Base-by-base conservation (phyloP, 192 early-diverging fungal species). In the Podochytrium sp. region DNA sequence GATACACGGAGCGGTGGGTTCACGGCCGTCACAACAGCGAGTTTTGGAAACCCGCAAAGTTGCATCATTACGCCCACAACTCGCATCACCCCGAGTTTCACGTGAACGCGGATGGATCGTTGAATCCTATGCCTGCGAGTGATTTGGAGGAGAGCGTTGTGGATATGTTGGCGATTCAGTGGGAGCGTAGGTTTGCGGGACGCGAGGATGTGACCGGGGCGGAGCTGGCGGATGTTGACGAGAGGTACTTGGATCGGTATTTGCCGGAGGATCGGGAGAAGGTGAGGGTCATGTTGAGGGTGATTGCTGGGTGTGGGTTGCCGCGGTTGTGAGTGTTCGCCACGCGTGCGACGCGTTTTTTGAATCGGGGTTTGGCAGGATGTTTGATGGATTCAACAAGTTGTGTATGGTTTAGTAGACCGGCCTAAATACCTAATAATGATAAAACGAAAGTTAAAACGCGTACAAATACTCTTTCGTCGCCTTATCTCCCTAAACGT, bases 61-160 rank as follows among this genome's bases (percentile, higher is more conserved):
- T n/a, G 29, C 53, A 56, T 25, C 53, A 56, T 56, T 56, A 25
- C 29, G 1, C 14, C n/a, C 7, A 10, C 53, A 56, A 56, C 27
- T 25, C n/a, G n/a, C 53, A 56, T 29, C 53, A 56, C 29, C 53
- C 53, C 7, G 53, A 56, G 27, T 56, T 56, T 25, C 29, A 56
- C 27, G 20, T 23, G 20, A 27, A 27, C 10, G n/a, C n/a, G n/a
- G n/a, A n/a, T n/a, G 43, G 43, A 12, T 47, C 20, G 43, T 47
- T 47, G 43, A 56, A 25, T 18, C 7, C 14, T 10, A 56, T 56
- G 53, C 10, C 53, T 7, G 53, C 16, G 53, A 23, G 20, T 23
- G 53, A 56, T 56, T 56, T 56, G 53, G 53, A 56, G 53, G 53
- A 56, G 53, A 56, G 53, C 27, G 53, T 56, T 29, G 53, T 56